phyloP scores from a whole-genome alignment of 768 basidiomycete genomes.

The Trichaptum fuscoviolaceum region DNA sequence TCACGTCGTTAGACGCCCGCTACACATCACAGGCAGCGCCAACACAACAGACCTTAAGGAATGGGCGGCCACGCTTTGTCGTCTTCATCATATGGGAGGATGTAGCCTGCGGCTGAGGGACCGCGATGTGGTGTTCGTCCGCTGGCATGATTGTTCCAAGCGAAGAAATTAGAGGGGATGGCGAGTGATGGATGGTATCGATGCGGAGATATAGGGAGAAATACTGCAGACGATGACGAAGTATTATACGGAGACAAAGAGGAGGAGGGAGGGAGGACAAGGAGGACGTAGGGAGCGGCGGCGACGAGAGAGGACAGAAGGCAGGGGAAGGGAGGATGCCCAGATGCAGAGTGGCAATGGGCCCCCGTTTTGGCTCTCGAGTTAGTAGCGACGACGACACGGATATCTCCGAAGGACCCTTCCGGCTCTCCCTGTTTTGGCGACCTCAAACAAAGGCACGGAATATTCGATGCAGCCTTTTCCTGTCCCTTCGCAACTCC shows the following conservation, averaged over 20 bases:
- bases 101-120: slow-evolving; percentile 41
- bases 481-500: background rate
- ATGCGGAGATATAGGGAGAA: slow-evolving; percentile 17
- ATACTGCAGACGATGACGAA: slow-evolving; percentile 27
- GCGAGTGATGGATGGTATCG: slow-evolving; percentile 20
- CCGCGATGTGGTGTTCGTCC: slow-evolving; percentile 29
- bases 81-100: slow-evolving; percentile 99
- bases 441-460: background rate
- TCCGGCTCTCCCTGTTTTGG: background rate
- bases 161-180: slow-evolving; percentile 19
- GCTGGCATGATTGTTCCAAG: slow-evolving; percentile 30
- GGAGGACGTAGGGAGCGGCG: slow-evolving; percentile 9
- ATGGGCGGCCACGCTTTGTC: slow-evolving; percentile 91
- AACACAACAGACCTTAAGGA: slow-evolving; percentile 64
- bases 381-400: background rate
- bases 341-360: slow-evolving; percentile 6
- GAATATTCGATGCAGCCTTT: background rate
- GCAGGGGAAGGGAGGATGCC: slow-evolving; percentile 10
- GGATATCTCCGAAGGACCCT: background rate
- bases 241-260: slow-evolving; percentile 26
- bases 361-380: too few species aligned
- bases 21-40: background rate
- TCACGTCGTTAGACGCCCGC: background rate
- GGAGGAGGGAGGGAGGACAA: slow-evolving; percentile 18
- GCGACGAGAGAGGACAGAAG: slow-evolving; percentile 8